Evolutionary conservation across 192 early-diverging fungal species (phyloP), one percentile per base, ranked within the genome.

Genomic region (Umbelopsis ramanniana): DNA sequence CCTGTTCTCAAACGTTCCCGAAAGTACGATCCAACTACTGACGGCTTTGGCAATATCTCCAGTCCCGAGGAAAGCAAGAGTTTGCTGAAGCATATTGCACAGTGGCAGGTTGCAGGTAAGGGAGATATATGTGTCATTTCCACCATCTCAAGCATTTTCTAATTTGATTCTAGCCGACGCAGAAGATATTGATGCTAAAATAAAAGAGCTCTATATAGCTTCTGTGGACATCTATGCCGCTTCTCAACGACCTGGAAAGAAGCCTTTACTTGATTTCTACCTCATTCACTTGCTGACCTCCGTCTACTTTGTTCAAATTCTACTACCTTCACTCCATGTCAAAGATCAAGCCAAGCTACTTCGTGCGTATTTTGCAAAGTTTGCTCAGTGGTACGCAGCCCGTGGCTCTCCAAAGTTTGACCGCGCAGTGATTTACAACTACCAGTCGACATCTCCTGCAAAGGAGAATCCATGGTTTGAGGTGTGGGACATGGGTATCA

Each of bases 51-150:
- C 3, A 8, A 12, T 12, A n/a, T 12, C 57, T 35, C 26, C 4
- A 38, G 6, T 38, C 29, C 26, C 17, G 33, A 29, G 14, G 57
- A 33, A 63, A 63, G 26, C 57, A n/a, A 12, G 10, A 63, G 33
- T 12, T 1, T 37, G 4, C 57, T 63, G 6, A 29, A 35, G 11
- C 57, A 17, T 12, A 8, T 35, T 14, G 23, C 57, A 6, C 26
- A 63, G 3, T 63, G 33, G 57, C 57, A 63, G 15, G 57, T 63
- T 37, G 57, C 57, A 63, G 57, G 57, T 63, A 37, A 43, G n/a
- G n/a, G n/a, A 43, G 7, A 26, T 19, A 26, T n/a, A n/a, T n/a
- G n/a, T n/a, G n/a, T n/a, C n/a, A n/a, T n/a, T n/a, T n/a, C n/a
- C n/a, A n/a, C n/a, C n/a, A n/a, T n/a, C n/a, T n/a, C n/a, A n/a